A percentile compares a stretch with the other conserved stretches of the same genome.
These are phyloP conservation scores for Carallia pectinifolia DNA, from an alignment of 345 rosid genomes.

Conservation along the genomic window DNA sequence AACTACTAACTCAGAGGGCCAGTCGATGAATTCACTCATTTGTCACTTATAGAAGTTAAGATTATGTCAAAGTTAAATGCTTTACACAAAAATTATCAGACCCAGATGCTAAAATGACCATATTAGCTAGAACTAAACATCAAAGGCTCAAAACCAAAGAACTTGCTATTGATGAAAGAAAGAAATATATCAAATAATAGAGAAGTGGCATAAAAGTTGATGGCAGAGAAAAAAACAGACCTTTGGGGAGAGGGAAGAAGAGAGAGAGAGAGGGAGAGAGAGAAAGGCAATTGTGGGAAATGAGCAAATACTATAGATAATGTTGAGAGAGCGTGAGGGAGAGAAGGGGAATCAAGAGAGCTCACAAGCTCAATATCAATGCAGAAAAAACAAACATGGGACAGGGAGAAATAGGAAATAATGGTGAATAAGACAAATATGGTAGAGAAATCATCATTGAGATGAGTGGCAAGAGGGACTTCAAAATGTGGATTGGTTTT, in stretches of 20 bases:
- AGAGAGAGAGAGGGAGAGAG: not conserved
- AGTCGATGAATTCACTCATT: too few species aligned
- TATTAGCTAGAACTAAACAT: too few species aligned
- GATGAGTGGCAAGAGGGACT: conserved; percentile 2
- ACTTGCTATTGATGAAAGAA: not conserved
- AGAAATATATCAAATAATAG: not conserved
- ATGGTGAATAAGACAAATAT: conserved; percentile 4
- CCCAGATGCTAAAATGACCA: too few species aligned
- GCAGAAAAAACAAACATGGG: not conserved
- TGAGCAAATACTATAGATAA: not conserved
- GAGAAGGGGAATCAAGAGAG: not conserved
- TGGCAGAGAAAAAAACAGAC: not conserved
- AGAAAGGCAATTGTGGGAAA: not conserved
- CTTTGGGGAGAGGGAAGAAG: not conserved
- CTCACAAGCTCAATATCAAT: not conserved
- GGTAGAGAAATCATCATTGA: not conserved
- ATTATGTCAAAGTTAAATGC: too few species aligned
- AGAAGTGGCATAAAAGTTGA: not conserved
- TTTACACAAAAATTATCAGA: too few species aligned
- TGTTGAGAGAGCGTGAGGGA: not conserved
- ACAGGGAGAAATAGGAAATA: not conserved
- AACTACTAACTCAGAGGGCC: too few species aligned
- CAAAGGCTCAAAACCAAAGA: not conserved
- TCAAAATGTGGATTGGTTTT: conserved; percentile 24
- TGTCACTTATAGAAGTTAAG: too few species aligned